phyloP scores from a whole-genome alignment of 129 eudicot species.

The sunflower (Helianthus annuus) region DNA sequence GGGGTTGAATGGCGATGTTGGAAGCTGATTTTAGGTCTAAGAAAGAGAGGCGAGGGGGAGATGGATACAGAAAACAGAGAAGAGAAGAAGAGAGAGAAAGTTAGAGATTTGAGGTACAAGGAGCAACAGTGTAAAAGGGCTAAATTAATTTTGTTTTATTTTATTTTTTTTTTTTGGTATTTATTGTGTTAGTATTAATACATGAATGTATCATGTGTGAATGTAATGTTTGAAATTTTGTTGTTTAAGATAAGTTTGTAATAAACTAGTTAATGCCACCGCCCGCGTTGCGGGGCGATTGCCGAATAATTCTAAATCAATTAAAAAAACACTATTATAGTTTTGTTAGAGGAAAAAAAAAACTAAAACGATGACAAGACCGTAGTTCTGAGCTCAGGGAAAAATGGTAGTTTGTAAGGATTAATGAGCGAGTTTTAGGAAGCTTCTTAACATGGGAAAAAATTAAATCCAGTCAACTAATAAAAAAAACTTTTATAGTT shows the following conservation, averaged over 20 bases:
- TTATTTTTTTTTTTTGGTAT: not conserved
- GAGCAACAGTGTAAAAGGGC: conserved; percentile 45
- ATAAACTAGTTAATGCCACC: too few species aligned
- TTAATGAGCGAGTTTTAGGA: too few species aligned
- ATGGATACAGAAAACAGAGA: conserved; percentile 47
- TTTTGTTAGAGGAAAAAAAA: too few species aligned
- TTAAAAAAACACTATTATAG: too few species aligned
- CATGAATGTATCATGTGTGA: not conserved
- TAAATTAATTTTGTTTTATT: conserved; percentile 38
- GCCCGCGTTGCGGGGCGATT: too few species aligned
- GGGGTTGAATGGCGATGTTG: conserved; percentile 38
- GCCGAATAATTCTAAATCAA: too few species aligned
- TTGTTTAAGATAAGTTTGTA: not conserved
- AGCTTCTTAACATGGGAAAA: too few species aligned
- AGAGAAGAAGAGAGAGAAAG: conserved; percentile 48
- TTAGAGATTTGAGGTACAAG: conserved; percentile 61
- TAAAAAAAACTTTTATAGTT: too few species aligned
- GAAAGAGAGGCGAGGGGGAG: conserved; percentile 40
- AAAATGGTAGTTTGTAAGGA: too few species aligned
- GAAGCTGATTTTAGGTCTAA: conserved; percentile 53
- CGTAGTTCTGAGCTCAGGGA: too few species aligned
- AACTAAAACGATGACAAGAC: too few species aligned
- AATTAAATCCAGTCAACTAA: too few species aligned
- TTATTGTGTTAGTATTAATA: not conserved
- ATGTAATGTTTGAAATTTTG: not conserved